phyloP scores from a whole-genome alignment of 1,139 yeast genomes.

The Zygoascus hellenicus region DNA sequence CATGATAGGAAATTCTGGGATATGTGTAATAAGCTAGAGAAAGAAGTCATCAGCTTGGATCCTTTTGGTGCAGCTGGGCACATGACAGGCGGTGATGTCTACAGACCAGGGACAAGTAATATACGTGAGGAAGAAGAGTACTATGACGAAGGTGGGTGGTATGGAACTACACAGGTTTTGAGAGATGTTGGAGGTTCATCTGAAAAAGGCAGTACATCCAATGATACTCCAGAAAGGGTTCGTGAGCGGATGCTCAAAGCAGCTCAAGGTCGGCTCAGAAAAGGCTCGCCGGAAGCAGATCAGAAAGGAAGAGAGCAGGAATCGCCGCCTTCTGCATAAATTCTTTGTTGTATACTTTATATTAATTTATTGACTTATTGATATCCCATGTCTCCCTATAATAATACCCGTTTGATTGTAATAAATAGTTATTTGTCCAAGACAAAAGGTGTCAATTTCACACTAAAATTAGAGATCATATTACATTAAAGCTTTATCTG shows the following conservation, averaged over 20 bases:
- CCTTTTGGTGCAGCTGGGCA: conserved; percentile 28
- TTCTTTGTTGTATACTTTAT: no score
- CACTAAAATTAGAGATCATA: not conserved
- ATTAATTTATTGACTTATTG: no score
- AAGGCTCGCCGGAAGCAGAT: not conserved
- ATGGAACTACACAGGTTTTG: conserved; percentile 24
- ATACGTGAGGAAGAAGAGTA: conserved; percentile 10
- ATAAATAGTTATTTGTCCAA: not conserved
- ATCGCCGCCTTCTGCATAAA: conserved; percentile 3
- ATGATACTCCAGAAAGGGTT: conserved; percentile 13
- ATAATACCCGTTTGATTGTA: no score
- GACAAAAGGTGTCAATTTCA: conserved; percentile 6
- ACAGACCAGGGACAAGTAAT: conserved; percentile 20
- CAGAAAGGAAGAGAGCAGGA: conserved; percentile 1
- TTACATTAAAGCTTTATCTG: not conserved
- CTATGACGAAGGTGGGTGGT: conserved; percentile 28
- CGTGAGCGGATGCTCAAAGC: conserved; percentile 24
- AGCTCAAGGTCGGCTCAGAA: conserved; percentile 21
- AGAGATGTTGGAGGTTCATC: conserved; percentile 13
- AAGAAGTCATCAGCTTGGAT: conserved; percentile 33
- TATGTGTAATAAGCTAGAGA: conserved; percentile 32
- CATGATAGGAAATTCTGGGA: conserved; percentile 37
- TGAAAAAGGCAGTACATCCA: not conserved
- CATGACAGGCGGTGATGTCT: conserved; percentile 22
- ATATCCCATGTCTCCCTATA: no score